Evolutionary conservation across 2,329 filamentous ascomycete species (phyloP).

Genomic region (Furcasterigmium furcatum): DNA sequence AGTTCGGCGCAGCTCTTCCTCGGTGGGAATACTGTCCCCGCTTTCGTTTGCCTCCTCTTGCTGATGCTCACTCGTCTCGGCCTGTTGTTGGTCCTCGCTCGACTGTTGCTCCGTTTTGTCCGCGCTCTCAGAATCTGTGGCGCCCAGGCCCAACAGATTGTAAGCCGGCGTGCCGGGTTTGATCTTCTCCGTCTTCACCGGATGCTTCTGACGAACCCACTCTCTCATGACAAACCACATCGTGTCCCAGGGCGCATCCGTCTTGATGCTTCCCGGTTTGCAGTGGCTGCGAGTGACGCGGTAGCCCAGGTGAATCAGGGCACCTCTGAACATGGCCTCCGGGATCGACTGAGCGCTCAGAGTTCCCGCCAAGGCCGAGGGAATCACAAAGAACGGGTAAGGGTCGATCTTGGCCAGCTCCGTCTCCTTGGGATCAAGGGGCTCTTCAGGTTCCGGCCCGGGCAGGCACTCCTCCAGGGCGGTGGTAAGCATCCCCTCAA

Average conservation of each 20-base stretch:
- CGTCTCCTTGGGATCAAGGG: constrained; percentile 34
- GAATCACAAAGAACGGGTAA: constrained; percentile 83
- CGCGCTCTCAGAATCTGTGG: constrained; percentile 25
- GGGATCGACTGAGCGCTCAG: constrained; percentile 77
- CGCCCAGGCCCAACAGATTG: constrained; percentile 56
- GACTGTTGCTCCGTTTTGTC: constrained; percentile 10
- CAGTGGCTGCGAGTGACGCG: constrained; percentile 82
- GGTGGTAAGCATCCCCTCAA: constrained; percentile 88
- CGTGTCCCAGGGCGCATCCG: constrained; percentile 83
- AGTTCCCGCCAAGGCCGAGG: constrained; percentile 69
- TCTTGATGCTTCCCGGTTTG: constrained; percentile 87
- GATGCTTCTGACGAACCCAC: constrained; percentile 79
- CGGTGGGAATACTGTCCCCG: constrained; percentile 11
- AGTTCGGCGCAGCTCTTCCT: constrained; percentile 53
- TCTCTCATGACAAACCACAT: constrained; percentile 94
- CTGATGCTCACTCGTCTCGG: constrained; percentile 10
- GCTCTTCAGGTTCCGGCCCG: constrained; percentile 28
- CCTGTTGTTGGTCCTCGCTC: constrained; percentile 11
- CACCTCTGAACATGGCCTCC: constrained; percentile 77
- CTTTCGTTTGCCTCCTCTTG: constrained; percentile 15
- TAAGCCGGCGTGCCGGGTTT: constrained; percentile 69
- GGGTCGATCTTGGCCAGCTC: constrained; percentile 66
- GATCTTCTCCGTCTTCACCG: constrained; percentile 70
- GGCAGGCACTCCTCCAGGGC: constrained; percentile 71
- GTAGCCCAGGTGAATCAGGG: constrained; percentile 78